phyloP scores from a whole-genome alignment of 805 yeast species.

The Dipodascus albidus region DNA sequence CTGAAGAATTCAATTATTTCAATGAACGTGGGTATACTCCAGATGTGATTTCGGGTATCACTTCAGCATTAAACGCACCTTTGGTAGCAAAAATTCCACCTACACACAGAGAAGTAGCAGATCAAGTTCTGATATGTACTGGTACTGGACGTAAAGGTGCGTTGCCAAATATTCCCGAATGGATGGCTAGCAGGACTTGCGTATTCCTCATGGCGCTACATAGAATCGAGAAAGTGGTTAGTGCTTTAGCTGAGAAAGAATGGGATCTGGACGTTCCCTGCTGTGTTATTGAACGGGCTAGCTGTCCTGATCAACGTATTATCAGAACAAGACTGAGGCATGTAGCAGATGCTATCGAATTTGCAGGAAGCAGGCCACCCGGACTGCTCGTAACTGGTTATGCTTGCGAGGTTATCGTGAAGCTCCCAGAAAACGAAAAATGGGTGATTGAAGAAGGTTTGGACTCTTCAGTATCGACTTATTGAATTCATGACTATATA shows the following conservation, averaged over 20 bases:
- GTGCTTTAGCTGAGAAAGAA: conserved; percentile 33
- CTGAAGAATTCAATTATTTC: conserved; percentile 77
- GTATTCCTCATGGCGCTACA: conserved; percentile 87
- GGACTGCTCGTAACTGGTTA: conserved; percentile 77
- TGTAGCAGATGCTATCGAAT: conserved; percentile 62
- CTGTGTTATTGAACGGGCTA: conserved; percentile 81
- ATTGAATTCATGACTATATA: too few species aligned
- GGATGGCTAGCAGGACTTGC: conserved; percentile 61
- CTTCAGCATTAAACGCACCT: conserved; percentile 85
- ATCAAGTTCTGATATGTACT: conserved; percentile 85
- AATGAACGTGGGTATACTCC: conserved; percentile 57
- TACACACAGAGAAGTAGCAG: conserved; percentile 85
- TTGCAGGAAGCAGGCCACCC: conserved; percentile 83
- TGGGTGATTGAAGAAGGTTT: conserved; percentile 37
- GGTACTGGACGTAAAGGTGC: conserved; percentile 90
- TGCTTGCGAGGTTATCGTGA: conserved; percentile 49
- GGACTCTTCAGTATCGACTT: too few species aligned
- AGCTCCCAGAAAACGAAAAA: conserved; percentile 17
- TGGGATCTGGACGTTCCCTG: conserved; percentile 73
- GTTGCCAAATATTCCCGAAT: conserved; percentile 68
- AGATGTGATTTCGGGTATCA: conserved; percentile 71
- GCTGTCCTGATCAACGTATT: conserved; percentile 86
- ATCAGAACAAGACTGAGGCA: conserved; percentile 59
- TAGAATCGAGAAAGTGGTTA: conserved; percentile 34
- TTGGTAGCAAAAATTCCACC: conserved; percentile 75